These are phyloP conservation scores for Serendipita sp. DNA, from an alignment of 768 basidiomycete species.

Conservation along the genomic window DNA sequence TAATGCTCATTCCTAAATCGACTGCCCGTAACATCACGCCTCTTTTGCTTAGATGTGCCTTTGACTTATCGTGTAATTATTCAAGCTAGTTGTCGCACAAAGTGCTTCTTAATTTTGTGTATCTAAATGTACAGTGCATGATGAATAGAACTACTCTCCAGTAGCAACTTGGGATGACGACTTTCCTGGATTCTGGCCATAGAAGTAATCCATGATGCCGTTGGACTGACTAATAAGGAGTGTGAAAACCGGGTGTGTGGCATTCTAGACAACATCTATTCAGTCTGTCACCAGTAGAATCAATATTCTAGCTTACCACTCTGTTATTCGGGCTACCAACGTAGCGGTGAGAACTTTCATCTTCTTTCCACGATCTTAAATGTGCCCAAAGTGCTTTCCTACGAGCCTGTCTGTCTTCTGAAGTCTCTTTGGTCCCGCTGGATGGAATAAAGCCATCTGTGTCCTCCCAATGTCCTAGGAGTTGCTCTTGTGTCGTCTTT, in stretches of 20 bases:
- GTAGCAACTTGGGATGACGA: neutral
- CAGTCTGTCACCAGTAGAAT: neutral
- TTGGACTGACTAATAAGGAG: slow-evolving; percentile 51
- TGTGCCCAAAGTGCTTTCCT: slow-evolving; percentile 12
- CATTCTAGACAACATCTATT: slow-evolving; percentile 36
- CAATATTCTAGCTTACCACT: slow-evolving; percentile 29
- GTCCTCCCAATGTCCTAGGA: slow-evolving; percentile 26
- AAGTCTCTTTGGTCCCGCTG: neutral
- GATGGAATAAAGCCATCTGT: neutral
- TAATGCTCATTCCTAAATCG: slow-evolving; percentile 8
- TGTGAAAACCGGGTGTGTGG: slow-evolving; percentile 66
- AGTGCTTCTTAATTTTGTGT: neutral
- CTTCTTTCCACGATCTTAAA: slow-evolving; percentile 50
- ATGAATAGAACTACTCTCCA: neutral
- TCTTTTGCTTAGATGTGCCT: neutral
- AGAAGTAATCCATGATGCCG: slow-evolving; percentile 56
- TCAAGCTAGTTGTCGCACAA: neutral
- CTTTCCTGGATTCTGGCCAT: slow-evolving; percentile 28
- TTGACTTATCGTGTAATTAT: neutral
- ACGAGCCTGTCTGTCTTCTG: neutral
- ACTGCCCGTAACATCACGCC: neutral
- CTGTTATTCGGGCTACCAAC: slow-evolving; percentile 48
- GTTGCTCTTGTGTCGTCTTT: slow-evolving; percentile 18
- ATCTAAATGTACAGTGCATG: neutral
- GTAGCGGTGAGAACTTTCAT: slow-evolving; percentile 31